A percentile compares a stretch with the other conserved stretches of the same genome.
phyloP scores from a whole-genome alignment of 2,329 filamentous ascomycete genomes.

The Colletotrichum sp. region DNA sequence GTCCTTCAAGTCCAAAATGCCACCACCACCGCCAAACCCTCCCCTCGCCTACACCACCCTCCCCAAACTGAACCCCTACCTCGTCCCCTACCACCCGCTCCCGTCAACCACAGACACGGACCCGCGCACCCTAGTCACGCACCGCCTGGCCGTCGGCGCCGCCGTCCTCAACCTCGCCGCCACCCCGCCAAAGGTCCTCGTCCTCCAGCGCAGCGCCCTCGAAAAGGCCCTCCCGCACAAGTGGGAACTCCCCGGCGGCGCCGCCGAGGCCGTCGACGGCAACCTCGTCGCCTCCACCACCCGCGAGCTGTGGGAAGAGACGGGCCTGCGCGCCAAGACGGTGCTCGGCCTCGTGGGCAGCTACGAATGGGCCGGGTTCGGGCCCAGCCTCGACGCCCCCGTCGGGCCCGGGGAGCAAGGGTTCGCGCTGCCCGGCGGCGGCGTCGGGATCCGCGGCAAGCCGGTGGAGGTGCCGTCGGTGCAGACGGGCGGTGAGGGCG shows the following conservation, averaged over 20 bases:
- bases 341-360: slow-evolving; percentile 42
- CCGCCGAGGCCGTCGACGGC: slow-evolving; percentile 38
- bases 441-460: background rate
- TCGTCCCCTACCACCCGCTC: slow-evolving; percentile 11
- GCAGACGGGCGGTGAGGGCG: slow-evolving; percentile 13
- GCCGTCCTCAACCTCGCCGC: slow-evolving; percentile 7
- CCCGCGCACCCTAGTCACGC: background rate
- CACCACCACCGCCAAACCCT: slow-evolving; percentile 8
- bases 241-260: slow-evolving; percentile 58
- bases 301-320: slow-evolving; percentile 56
- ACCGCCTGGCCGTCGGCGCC: slow-evolving; percentile 18
- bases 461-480: background rate
- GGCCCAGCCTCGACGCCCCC: background rate
- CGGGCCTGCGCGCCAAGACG: slow-evolving; percentile 45
- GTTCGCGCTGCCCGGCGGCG: background rate
- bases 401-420: slow-evolving; percentile 22
- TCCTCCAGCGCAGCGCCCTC: slow-evolving; percentile 44
- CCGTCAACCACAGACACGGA: background rate
- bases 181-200: slow-evolving; percentile 35
- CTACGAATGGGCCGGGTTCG: slow-evolving; percentile 17
- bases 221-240: slow-evolving; percentile 38
- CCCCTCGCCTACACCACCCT: slow-evolving; percentile 16
- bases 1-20: background rate
- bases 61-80: background rate
- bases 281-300: slow-evolving; percentile 50